phyloP scores from a whole-genome alignment of 441 rosid genomes.

The Manihot esculenta region DNA sequence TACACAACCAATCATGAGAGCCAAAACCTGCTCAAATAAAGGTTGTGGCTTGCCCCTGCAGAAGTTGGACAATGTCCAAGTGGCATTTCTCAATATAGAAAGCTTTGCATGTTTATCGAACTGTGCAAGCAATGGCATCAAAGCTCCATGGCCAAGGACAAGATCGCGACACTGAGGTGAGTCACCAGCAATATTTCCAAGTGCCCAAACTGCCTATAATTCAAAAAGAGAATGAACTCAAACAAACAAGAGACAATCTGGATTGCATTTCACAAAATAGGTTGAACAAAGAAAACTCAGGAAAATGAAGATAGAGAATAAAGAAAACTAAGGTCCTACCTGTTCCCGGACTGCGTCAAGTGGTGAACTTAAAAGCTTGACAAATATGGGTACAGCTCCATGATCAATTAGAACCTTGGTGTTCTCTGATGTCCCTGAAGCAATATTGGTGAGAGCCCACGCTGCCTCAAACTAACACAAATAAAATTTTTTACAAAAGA shows the following conservation, averaged over 20 bases:
- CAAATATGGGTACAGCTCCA: constrained; percentile 74
- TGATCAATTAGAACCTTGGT: constrained; percentile 73
- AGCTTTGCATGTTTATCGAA: constrained; percentile 76
- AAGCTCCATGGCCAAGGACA: constrained; percentile 69
- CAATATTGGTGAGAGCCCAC: constrained; percentile 79
- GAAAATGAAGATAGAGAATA: neutral
- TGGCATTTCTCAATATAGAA: constrained; percentile 86
- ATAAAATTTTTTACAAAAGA: neutral
- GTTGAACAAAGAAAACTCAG: neutral
- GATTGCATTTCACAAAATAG: neutral
- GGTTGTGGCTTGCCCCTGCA: constrained; percentile 93
- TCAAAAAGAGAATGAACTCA: constrained; percentile 3
- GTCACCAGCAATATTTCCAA: constrained; percentile 92
- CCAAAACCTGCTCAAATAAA: constrained; percentile 63
- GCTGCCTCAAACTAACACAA: constrained; percentile 73
- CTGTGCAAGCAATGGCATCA: constrained; percentile 58
- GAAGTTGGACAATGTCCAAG: constrained; percentile 87
- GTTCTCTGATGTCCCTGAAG: constrained; percentile 83
- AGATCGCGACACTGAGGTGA: constrained; percentile 85
- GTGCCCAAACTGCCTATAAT: constrained; percentile 79
- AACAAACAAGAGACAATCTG: neutral
- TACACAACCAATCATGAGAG: neutral
- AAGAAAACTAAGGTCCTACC: constrained; percentile 33
- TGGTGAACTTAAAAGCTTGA: constrained; percentile 69
- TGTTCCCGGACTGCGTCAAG: constrained; percentile 85